A percentile compares a stretch with the other conserved stretches of the same genome.
Evolutionary conservation across 2,329 filamentous ascomycete genomes (phyloP).

Genomic region (Botrytis deweyae): DNA sequence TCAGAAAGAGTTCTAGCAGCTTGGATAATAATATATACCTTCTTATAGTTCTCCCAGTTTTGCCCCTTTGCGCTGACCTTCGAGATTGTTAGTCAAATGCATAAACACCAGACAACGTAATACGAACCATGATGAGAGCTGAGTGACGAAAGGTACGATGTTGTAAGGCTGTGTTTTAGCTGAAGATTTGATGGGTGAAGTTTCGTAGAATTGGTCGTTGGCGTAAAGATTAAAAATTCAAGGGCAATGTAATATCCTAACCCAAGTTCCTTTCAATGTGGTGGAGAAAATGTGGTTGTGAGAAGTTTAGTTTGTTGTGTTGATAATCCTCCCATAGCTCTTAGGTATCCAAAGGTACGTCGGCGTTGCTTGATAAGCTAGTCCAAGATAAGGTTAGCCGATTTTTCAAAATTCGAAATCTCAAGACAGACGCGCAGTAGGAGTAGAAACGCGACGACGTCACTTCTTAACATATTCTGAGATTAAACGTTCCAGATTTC

Average conservation of each 20-base stretch:
- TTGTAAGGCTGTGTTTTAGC: not conserved
- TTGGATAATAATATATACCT: constrained; percentile 52
- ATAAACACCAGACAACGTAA: not conserved
- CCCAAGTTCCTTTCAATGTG: not conserved
- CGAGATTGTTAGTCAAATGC: constrained; percentile 5
- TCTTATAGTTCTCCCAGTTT: constrained; percentile 99
- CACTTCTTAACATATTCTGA: constrained; percentile 20
- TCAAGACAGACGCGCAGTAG: constrained; percentile 19
- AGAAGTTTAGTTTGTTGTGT: constrained; percentile 19
- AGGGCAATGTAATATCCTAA: not conserved
- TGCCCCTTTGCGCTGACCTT: constrained; percentile 54
- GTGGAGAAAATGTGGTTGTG: constrained; percentile 5
- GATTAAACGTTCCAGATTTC: constrained; percentile 19
- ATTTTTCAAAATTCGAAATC: constrained; percentile 20
- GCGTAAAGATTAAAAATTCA: not conserved
- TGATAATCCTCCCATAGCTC: constrained; percentile 24
- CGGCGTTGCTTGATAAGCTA: constrained; percentile 21
- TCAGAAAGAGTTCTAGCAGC: constrained; percentile 17
- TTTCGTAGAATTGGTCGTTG: not conserved
- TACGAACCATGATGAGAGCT: constrained; percentile 22
- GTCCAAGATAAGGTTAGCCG: constrained; percentile 21
- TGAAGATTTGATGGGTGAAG: not conserved
- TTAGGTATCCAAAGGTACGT: constrained; percentile 24
- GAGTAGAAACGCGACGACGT: constrained; percentile 25
- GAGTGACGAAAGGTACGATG: constrained; percentile 8